Percentiles rank a stretch among this genome's conserved stretches.
Evolutionary conservation across 768 basidiomycete genomes (phyloP).

Genomic region (Mycena venus): DNA sequence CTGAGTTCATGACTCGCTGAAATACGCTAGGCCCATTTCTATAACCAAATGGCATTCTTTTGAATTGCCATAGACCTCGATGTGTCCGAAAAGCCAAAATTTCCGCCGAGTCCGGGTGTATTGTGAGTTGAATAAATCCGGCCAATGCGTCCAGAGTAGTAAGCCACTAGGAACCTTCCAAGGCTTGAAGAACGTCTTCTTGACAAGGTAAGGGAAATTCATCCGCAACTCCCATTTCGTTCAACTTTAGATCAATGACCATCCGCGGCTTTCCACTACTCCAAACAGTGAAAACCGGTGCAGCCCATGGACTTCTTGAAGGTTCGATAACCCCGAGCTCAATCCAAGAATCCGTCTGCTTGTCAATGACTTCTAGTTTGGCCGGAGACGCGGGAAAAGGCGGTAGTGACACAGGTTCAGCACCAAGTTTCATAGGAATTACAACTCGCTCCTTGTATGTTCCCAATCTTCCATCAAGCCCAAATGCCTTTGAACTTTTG

Average conservation of each 20-base stretch:
- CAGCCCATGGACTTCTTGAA: slow-evolving; percentile 53
- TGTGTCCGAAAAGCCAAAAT: slow-evolving; percentile 55
- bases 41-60: slow-evolving; percentile 55
- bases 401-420: slow-evolving; percentile 43
- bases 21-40: slow-evolving; percentile 54
- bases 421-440: slow-evolving; percentile 39
- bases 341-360: slow-evolving; percentile 48
- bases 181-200: slow-evolving; percentile 41
- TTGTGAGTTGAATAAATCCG: neutral
- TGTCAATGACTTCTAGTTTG: slow-evolving; percentile 43
- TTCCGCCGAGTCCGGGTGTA: neutral
- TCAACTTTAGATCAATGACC: slow-evolving; percentile 47
- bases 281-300: slow-evolving; percentile 49
- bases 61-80: slow-evolving; percentile 55
- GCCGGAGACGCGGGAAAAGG: slow-evolving; percentile 40
- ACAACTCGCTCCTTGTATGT: slow-evolving; percentile 38
- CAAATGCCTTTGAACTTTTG: slow-evolving; percentile 40
- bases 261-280: slow-evolving; percentile 51
- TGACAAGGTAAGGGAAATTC: slow-evolving; percentile 42
- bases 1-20: slow-evolving; percentile 55
- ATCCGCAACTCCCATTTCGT: slow-evolving; percentile 33
- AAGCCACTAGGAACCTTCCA: neutral
- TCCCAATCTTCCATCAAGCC: slow-evolving; percentile 47
- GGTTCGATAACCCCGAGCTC: slow-evolving; percentile 52
- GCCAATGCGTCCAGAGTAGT: neutral